phyloP scores from a whole-genome alignment of 495 filamentous ascomycete genomes.

The Lepraria neglecta region DNA sequence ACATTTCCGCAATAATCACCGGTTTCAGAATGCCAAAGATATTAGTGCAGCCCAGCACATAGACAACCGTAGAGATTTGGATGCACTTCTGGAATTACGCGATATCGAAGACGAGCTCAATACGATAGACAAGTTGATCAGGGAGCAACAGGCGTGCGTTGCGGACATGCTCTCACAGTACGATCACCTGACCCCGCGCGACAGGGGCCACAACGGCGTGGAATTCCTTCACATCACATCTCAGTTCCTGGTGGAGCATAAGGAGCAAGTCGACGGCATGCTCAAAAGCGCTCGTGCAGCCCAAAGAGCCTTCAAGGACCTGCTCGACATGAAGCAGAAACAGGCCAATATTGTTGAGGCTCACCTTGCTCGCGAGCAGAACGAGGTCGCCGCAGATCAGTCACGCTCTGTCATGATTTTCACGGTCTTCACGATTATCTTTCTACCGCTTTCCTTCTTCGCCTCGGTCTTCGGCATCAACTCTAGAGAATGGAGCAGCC shows the following conservation, averaged over 20 bases:
- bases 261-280: constrained; percentile 53
- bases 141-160: constrained; percentile 49
- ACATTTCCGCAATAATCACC: constrained; percentile 44
- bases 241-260: constrained; percentile 50
- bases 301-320: constrained; percentile 52
- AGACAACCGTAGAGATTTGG: constrained; percentile 54
- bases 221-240: constrained; percentile 47
- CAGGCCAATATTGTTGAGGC: constrained; percentile 65
- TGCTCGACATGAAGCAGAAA: constrained; percentile 62
- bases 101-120: constrained; percentile 63
- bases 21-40: constrained; percentile 17
- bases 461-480: constrained; percentile 64
- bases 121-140: constrained; percentile 52
- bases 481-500: constrained; percentile 55
- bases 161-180: constrained; percentile 45
- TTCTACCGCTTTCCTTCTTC: constrained; percentile 61
- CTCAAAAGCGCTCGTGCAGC: constrained; percentile 42
- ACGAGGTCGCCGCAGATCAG: constrained; percentile 57
- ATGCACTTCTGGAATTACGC: constrained; percentile 56
- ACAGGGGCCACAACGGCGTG: constrained; percentile 34
- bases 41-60: constrained; percentile 21
- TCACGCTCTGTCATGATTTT: constrained; percentile 63
- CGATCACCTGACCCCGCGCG: constrained; percentile 29
- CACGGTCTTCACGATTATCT: constrained; percentile 62
- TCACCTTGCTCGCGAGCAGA: constrained; percentile 56